These are phyloP conservation scores for Collybia sordida DNA, from an alignment of 768 basidiomycete species.

Conservation along the genomic window DNA sequence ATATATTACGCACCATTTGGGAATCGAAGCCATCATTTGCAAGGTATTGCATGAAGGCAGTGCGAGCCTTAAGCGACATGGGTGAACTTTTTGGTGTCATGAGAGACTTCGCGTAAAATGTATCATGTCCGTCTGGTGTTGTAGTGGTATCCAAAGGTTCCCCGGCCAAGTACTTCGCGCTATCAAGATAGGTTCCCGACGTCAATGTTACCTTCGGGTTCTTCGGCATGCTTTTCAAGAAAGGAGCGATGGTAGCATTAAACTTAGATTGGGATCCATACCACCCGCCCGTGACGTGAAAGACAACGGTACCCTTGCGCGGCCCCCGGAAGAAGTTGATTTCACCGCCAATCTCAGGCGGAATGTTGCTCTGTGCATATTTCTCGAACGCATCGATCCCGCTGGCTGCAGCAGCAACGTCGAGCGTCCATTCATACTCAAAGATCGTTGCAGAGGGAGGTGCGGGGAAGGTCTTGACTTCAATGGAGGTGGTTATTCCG, in stretches of 20 bases:
- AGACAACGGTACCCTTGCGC: constrained; percentile 20
- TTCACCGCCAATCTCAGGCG: constrained; percentile 33
- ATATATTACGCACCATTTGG: constrained; percentile 19
- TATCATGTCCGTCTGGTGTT: constrained; percentile 22
- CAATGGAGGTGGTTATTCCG: constrained; percentile 18
- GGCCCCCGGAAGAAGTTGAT: constrained; percentile 23
- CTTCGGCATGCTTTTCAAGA: constrained; percentile 11
- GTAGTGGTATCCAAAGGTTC: constrained; percentile 19
- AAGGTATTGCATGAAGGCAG: constrained; percentile 34
- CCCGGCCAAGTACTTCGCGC: constrained; percentile 8
- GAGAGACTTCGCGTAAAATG: constrained; percentile 34
- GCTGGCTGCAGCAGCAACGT: constrained; percentile 25
- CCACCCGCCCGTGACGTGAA: constrained; percentile 29
- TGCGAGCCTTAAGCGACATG: constrained; percentile 27
- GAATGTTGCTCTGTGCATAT: constrained; percentile 30
- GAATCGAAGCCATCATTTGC: constrained; percentile 29
- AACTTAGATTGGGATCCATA: constrained; percentile 11
- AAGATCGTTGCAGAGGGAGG: constrained; percentile 17
- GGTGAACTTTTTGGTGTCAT: constrained; percentile 29
- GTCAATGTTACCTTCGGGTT: constrained; percentile 1
- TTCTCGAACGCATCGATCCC: constrained; percentile 33
- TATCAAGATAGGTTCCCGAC: constrained; percentile 17
- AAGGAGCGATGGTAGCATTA: constrained; percentile 10
- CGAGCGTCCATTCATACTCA: constrained; percentile 36
- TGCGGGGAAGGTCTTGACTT: constrained; percentile 16